Conservation (phyloP, 2,329 filamentous ascomycete genomes). For the Fusarium sulawesiense region DNA sequence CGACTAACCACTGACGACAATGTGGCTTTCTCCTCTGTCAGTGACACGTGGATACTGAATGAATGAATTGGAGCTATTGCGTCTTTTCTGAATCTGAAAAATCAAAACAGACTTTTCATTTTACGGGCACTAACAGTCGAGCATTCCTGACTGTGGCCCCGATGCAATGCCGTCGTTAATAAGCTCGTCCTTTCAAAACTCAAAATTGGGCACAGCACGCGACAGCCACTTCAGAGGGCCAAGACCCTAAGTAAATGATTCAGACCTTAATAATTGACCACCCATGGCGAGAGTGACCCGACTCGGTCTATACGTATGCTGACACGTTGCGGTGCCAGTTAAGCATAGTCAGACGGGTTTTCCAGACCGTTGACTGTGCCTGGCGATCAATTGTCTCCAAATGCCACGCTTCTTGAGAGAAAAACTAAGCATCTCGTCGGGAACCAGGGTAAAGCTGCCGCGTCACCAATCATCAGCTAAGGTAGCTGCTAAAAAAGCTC, state of each 20-base stretch:
- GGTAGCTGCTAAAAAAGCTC: constrained; percentile 16
- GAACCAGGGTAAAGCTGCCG: constrained; percentile 36
- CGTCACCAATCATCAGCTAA: constrained; percentile 38
- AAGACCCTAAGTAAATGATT: constrained; percentile 18
- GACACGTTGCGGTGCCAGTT: constrained; percentile 31
- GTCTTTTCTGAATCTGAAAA: constrained; percentile 22
- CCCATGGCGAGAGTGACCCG: background rate
- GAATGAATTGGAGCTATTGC: constrained; percentile 22
- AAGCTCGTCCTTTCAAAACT: constrained; percentile 28
- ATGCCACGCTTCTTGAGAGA: constrained; percentile 13
- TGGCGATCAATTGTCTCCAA: constrained; percentile 36
- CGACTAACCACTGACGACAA: constrained; percentile 23
- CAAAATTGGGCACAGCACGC: constrained; percentile 19
- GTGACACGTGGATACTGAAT: constrained; percentile 34
- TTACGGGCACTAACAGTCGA: constrained; percentile 26
- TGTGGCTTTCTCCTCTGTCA: constrained; percentile 22
- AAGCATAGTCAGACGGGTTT: constrained; percentile 33
- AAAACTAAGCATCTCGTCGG: constrained; percentile 25
- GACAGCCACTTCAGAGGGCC: constrained; percentile 10
- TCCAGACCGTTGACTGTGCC: constrained; percentile 30
- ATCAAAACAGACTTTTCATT: constrained; percentile 32
- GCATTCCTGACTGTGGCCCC: constrained; percentile 13
- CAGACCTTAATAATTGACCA: constrained; percentile 8
- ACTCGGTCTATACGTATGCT: constrained; percentile 7
- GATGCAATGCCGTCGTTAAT: constrained; percentile 15